These are phyloP conservation scores for Gorgonomyces haynaldii DNA, from an alignment of 192 early-diverging fungal genomes.

Conservation along the genomic window DNA sequence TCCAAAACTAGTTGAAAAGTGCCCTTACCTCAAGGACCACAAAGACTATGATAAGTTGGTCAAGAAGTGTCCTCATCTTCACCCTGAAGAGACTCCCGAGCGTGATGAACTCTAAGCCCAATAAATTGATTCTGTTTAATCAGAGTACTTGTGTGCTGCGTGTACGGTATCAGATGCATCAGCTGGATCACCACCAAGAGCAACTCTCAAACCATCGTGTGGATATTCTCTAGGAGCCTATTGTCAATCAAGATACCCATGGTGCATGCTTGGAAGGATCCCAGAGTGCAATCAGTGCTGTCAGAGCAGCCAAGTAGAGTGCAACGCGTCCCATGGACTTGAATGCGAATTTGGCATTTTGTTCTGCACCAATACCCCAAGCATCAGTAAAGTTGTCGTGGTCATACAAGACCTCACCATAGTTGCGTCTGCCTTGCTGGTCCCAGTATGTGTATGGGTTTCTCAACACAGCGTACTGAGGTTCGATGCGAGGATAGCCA, in stretches of 20 bases:
- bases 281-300: constrained; percentile 17
- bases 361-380: constrained; percentile 27
- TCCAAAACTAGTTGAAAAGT: too few relatives aligned
- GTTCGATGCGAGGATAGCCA: constrained; percentile 33
- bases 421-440: constrained; percentile 38
- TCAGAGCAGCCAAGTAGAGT: constrained; percentile 12
- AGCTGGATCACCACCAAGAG: constrained; percentile 41
- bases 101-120: too few relatives aligned
- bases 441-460: constrained; percentile 47
- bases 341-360: constrained; percentile 10
- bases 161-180: constrained; percentile 21
- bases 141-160: background rate
- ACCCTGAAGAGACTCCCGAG: too few relatives aligned
- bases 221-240: constrained; percentile 40
- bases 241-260: constrained; percentile 14
- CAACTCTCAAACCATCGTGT: constrained; percentile 34
- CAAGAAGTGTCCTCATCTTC: too few relatives aligned
- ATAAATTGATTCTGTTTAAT: too few relatives aligned
- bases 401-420: constrained; percentile 36
- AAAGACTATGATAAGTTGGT: too few relatives aligned
- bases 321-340: constrained; percentile 12
- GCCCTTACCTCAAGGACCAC: too few relatives aligned
- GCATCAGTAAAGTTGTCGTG: constrained; percentile 30
- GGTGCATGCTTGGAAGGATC: constrained; percentile 23
- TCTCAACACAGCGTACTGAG: constrained; percentile 29